Evolutionary conservation across 805 yeast genomes (phyloP).

Genomic region (Wickerhamiella spandovensis): DNA sequence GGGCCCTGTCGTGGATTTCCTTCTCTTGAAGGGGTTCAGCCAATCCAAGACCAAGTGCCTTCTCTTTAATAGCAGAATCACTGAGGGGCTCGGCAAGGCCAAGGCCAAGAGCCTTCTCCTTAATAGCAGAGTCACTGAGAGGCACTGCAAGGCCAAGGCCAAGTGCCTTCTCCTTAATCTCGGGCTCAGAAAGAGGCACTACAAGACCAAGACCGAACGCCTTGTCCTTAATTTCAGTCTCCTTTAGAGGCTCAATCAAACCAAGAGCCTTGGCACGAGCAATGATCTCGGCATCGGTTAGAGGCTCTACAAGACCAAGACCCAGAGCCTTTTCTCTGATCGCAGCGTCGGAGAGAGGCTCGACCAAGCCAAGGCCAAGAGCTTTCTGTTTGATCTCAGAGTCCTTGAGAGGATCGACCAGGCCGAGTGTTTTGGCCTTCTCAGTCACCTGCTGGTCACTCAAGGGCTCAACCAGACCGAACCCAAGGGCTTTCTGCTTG

Average conservation of each 20-base stretch:
- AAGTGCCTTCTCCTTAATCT: conserved; percentile 6
- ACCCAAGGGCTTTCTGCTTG: not conserved
- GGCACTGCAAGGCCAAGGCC: conserved; percentile 7
- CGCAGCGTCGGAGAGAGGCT: conserved; percentile 13
- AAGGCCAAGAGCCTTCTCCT: conserved; percentile 4
- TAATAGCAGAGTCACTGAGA: conserved; percentile 6
- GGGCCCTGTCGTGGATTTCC: conserved; percentile 20
- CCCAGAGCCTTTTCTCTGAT: conserved; percentile 5
- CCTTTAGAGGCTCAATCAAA: conserved; percentile 9
- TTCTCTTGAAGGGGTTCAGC: conserved; percentile 5
- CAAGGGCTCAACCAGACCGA: conserved; percentile 4
- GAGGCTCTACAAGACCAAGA: conserved; percentile 8
- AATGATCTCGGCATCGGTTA: conserved; percentile 4
- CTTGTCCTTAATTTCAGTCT: not conserved
- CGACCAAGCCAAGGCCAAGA: conserved; percentile 35
- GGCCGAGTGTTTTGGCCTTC: not conserved
- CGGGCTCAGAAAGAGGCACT: conserved; percentile 9
- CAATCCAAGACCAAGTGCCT: conserved; percentile 7
- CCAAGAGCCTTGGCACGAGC: conserved; percentile 12
- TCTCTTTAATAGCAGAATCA: conserved; percentile 30
- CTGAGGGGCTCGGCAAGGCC: conserved; percentile 37
- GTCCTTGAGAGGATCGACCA: conserved; percentile 16
- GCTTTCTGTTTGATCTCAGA: not conserved
- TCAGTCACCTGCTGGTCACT: conserved; percentile 1
- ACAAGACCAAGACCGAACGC: conserved; percentile 12